Evolutionary conservation across 1,284 basidiomycete species (phyloP), one percentile per base, ranked within the genome.

Genomic region (Naganishia liquefaciens): DNA sequence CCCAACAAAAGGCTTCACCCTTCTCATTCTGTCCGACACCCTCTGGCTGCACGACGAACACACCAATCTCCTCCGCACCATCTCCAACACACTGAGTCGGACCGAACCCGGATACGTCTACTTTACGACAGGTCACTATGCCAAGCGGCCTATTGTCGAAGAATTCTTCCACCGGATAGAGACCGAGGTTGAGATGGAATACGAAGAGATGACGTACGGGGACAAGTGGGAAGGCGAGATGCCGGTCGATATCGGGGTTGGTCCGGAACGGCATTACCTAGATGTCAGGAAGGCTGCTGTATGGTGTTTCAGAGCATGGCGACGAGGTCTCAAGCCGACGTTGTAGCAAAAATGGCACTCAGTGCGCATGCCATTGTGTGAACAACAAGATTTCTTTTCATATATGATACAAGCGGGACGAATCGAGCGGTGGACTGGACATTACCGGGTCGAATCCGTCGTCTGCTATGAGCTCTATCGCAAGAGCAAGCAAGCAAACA

Each of bases 21-120:
- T 66, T 2, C 44, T 66, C 39, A 66, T 66, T 28, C 47, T 61
- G 40, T 61, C 65, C 39, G 65, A 66, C 23, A 47, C 33, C 17
- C 60, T 66, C 7, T 66, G 65, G 65, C 49, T 66, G 19, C 65
- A 66, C 49, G 58, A 62, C 54, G 65, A 66, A 49, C 68, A 67
- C 62, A 67, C 51, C 47, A 52, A 55, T 23, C 64, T 63, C 63
- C 55, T 68, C 13, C 51, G 42, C 43, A 68, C 62, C 10, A 46
- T 66, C 11, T 65, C 68, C 21, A 54, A 64, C 25, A 61, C 60
- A 5, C 55, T 70, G 25, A 67, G 64, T 23, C 65, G 63, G 39
- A 54, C 49, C 43, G 49, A 64, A 44, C 49, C 40, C 4, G 65
- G 60, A 21, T 23, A 37, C 28, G 60, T 42, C 3, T 62, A 49